Evolutionary conservation across 345 rosid genomes (phyloP).

Genomic region (Nephelium lappaceum): DNA sequence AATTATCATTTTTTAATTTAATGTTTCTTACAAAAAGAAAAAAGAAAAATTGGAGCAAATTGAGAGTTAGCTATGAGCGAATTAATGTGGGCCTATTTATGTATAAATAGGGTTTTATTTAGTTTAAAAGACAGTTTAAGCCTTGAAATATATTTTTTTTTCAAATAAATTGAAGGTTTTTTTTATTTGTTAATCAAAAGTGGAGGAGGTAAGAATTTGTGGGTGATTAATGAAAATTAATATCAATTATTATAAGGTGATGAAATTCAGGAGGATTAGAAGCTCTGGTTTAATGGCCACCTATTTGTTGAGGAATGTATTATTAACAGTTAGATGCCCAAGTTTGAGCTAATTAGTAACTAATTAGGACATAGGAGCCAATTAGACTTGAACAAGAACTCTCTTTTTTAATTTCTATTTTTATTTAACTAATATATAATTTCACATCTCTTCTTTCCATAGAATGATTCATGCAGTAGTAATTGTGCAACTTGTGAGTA

Average conservation of each 20-base stretch:
- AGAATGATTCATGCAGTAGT: too few relatives aligned
- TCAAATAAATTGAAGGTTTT: neutral
- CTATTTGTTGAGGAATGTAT: neutral
- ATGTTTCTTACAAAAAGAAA: too few relatives aligned
- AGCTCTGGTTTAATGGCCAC: constrained; percentile 6
- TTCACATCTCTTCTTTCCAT: too few relatives aligned
- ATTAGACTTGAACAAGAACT: neutral
- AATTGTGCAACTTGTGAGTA: too few relatives aligned
- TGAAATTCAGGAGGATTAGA: constrained; percentile 17
- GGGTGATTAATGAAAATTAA: constrained; percentile 11
- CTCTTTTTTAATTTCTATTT: neutral
- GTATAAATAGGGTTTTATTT: neutral
- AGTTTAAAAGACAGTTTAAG: neutral
- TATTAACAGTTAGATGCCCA: neutral
- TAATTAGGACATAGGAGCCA: neutral
- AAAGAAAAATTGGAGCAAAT: constrained; percentile 2
- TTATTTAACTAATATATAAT: neutral
- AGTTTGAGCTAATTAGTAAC: neutral
- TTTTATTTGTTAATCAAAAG: neutral
- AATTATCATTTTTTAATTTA: constrained; percentile 23
- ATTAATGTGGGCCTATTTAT: neutral
- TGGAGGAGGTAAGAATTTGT: neutral
- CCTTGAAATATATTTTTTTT: neutral
- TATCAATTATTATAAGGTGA: constrained; percentile 15
- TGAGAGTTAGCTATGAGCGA: constrained; percentile 6